A percentile compares a stretch with the other conserved stretches of the same genome.
phyloP scores from a whole-genome alignment of 2,329 filamentous ascomycete genomes.

The Purpureocillium takamizusanense region DNA sequence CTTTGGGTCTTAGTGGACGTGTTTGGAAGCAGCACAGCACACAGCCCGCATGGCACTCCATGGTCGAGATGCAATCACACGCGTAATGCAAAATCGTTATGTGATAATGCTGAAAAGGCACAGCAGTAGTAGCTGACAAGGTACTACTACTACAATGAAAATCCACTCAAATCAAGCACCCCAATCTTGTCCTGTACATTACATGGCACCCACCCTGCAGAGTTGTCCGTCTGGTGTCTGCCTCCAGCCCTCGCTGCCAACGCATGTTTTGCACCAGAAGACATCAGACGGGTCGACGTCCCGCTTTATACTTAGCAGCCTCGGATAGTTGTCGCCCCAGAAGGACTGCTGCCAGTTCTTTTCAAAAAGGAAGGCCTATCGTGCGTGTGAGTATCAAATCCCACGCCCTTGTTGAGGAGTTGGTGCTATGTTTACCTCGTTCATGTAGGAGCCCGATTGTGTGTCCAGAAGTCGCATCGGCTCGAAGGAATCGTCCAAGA shows the following conservation, averaged over 20 bases:
- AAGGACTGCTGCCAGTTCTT: conserved; percentile 28
- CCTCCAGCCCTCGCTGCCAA: conserved; percentile 34
- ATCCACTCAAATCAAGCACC: too few relatives aligned
- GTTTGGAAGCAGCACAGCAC: too few relatives aligned
- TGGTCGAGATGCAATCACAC: too few relatives aligned
- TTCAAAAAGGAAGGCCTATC: conserved; percentile 25
- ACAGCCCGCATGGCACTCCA: too few relatives aligned
- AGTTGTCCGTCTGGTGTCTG: conserved; percentile 14
- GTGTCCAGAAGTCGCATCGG: conserved; percentile 30
- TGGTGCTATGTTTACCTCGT: conserved; percentile 36
- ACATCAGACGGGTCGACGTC: conserved; percentile 36
- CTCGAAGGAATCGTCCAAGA: conserved; percentile 18
- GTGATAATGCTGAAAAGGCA: too few relatives aligned
- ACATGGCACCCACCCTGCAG: too few relatives aligned
- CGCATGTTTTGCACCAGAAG: conserved; percentile 39
- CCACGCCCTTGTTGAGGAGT: not conserved
- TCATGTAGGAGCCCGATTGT: conserved; percentile 32
- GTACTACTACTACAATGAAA: too few relatives aligned
- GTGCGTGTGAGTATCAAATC: not conserved
- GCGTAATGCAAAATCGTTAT: too few relatives aligned
- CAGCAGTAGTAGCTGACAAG: too few relatives aligned
- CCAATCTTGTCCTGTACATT: too few relatives aligned
- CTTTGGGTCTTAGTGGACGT: too few relatives aligned
- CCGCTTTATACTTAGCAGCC: conserved; percentile 34
- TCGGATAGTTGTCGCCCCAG: conserved; percentile 36